Conservation (phyloP, 2,329 filamentous ascomycete genomes). For the Aureobasidium namibiae region DNA sequence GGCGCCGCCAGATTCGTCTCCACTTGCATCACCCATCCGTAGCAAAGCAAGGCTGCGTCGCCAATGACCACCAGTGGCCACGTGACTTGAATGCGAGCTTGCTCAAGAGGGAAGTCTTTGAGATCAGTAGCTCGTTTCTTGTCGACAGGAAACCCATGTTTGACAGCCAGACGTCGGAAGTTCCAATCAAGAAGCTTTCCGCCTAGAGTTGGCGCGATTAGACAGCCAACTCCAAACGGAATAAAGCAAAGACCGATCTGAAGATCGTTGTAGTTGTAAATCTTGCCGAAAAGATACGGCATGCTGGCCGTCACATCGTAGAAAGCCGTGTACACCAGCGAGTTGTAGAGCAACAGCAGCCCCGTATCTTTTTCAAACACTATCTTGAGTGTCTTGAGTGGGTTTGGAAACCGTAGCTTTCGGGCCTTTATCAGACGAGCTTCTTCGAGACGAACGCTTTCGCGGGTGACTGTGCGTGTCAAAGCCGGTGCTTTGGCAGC, state of each 20-base stretch:
- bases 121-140: slow-evolving; percentile 49
- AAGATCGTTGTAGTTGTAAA: slow-evolving; percentile 41
- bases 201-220: slow-evolving; percentile 30
- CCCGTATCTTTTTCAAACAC: slow-evolving; percentile 33
- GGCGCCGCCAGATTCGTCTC: slow-evolving; percentile 32
- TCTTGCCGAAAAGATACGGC: slow-evolving; percentile 37
- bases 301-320: slow-evolving; percentile 39
- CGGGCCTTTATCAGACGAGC: slow-evolving; percentile 22
- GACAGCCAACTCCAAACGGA: slow-evolving; percentile 31
- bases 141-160: slow-evolving; percentile 53
- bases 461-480: slow-evolving; percentile 20
- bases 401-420: slow-evolving; percentile 37
- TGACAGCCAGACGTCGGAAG: slow-evolving; percentile 58
- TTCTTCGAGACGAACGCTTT: slow-evolving; percentile 19
- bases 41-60: slow-evolving; percentile 28
- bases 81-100: slow-evolving; percentile 33
- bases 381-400: slow-evolving; percentile 33
- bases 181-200: slow-evolving; percentile 63
- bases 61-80: slow-evolving; percentile 30
- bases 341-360: slow-evolving; percentile 29
- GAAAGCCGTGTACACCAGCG: slow-evolving; percentile 39
- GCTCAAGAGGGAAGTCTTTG: slow-evolving; percentile 44
- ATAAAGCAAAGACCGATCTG: slow-evolving; percentile 36
- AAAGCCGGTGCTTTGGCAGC: slow-evolving; percentile 16
- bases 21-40: slow-evolving; percentile 35